Percentiles rank a stretch among this genome's conserved stretches.
These are phyloP conservation scores for Sphagnum fallax DNA, from an alignment of 228 moss, liverwort and hornwort genomes.

Conservation along the genomic window DNA sequence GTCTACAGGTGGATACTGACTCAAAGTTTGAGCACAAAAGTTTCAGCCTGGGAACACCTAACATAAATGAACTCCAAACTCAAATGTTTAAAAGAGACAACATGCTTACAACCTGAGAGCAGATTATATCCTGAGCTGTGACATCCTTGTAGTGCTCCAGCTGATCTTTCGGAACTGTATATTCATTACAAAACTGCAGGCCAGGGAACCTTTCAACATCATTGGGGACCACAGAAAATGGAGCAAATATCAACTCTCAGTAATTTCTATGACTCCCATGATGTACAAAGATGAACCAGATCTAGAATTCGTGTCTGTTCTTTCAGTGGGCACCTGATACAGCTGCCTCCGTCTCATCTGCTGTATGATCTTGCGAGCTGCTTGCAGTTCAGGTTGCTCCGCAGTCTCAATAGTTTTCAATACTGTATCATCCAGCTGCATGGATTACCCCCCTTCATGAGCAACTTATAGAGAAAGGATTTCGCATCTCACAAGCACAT, in stretches of 20 bases:
- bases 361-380: conserved; percentile 58
- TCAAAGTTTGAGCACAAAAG: no score
- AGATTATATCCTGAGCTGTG: conserved; percentile 77
- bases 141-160: conserved; percentile 79
- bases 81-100: no score
- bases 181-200: conserved; percentile 86
- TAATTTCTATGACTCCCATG: no score
- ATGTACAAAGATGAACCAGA: background rate
- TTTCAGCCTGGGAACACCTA: no score
- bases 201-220: background rate
- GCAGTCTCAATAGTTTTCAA: conserved; percentile 82
- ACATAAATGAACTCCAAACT: no score
- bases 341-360: conserved; percentile 85
- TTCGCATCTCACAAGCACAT: no score
- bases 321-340: conserved; percentile 53
- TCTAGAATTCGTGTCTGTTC: background rate
- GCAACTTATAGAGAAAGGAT: background rate
- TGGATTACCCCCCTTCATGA: conserved; percentile 1
- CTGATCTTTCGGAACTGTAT: conserved; percentile 73
- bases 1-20: no score
- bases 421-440: conserved; percentile 77
- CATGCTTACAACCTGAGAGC: conserved; percentile 54
- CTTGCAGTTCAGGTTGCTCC: conserved; percentile 66
- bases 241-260: no score
- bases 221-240: no score